Percentiles rank a stretch among this genome's conserved stretches.
These are phyloP conservation scores for Tetrapisispora phaffii DNA, from an alignment of 805 yeast genomes.

Conservation along the genomic window DNA sequence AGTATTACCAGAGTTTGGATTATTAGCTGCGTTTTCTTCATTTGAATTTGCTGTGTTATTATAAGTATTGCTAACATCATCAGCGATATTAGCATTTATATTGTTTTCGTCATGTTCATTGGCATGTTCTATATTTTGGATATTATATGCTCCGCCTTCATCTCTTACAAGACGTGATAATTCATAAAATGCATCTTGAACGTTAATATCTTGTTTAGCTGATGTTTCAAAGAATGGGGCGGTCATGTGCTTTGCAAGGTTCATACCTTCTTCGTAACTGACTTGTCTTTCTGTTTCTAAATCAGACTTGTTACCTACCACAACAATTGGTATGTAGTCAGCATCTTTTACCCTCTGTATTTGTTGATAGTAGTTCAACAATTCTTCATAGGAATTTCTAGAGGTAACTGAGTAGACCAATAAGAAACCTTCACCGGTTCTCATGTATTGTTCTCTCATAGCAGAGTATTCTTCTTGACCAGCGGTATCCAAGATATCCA, in stretches of 20 bases:
- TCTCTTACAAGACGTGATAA: conserved; percentile 49
- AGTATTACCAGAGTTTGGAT: neutral
- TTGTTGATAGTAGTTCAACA: conserved; percentile 70
- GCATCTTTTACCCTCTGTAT: conserved; percentile 69
- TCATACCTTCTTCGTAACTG: conserved; percentile 51
- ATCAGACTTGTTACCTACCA: conserved; percentile 77
- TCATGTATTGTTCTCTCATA: conserved; percentile 88
- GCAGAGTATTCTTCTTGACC: conserved; percentile 97
- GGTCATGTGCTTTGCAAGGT: conserved; percentile 52
- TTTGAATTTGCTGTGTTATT: neutral
- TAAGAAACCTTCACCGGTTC: conserved; percentile 90
- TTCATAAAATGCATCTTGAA: conserved; percentile 72
- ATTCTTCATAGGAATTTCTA: conserved; percentile 74
- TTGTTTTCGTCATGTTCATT: conserved; percentile 4
- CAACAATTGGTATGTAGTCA: conserved; percentile 63
- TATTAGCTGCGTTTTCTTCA: neutral
- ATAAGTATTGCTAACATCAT: neutral
- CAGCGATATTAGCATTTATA: neutral
- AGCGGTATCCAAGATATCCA: conserved; percentile 93
- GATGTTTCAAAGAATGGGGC: conserved; percentile 83
- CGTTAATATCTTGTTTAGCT: conserved; percentile 85
- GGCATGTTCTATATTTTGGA: conserved; percentile 1
- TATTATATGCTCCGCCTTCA: conserved; percentile 26
- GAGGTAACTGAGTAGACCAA: conserved; percentile 85
- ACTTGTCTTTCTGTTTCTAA: conserved; percentile 69